Base-by-base conservation (phyloP, 148 eudicot genomes). In the Mesembryanthemum crystallinum region DNA sequence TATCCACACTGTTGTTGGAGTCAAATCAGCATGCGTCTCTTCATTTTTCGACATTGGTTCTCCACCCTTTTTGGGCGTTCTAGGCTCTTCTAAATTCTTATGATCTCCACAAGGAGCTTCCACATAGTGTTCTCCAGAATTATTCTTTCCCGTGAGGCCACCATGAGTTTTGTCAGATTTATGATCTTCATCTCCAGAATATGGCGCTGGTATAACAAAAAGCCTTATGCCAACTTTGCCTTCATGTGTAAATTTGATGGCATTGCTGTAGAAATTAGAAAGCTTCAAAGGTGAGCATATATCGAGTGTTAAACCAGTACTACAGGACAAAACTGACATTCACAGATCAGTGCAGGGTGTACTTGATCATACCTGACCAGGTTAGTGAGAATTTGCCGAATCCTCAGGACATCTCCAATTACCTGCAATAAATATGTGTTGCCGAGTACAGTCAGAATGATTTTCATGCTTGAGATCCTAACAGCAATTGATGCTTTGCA, bases 311-410 rank as follows among this genome's bases (percentile, higher is more conserved):
- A 63, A 24, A 63, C 39, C 39, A 35, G 39, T 57, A 57, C 61
- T 18, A 54, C 4, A 54, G 59, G 20, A 12, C 15, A 10, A 35
- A 69, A 18, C 3, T 39, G 43, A 39, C 43, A 43, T 77, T 45
- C 32, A 43, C 13, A 58, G 71, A 64, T 33, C 28, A 54, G 25
- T 28, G 33, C 59, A 32, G 45, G 39, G 43, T 52, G 43, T 59
- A 20, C 14, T 47, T 42, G 30, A 27, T 35, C 21, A 24, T 89
- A 94, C 98, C 98, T 91, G 83, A 94, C 84, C 76, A 94, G 76
- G 83, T 94, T 94, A 25, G 98, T 94, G 62, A 94, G 95, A 80
- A 94, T 94, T 82, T 94, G 98, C 62, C 97, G 89, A 83, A 94
- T 87, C 79, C 98, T 83, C 27, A 94, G 80, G 75, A 94, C 98